A percentile compares a stretch with the other conserved stretches of the same genome.
phyloP scores from a whole-genome alignment of 75 land plant genomes.

The Pinus albicaulis region DNA sequence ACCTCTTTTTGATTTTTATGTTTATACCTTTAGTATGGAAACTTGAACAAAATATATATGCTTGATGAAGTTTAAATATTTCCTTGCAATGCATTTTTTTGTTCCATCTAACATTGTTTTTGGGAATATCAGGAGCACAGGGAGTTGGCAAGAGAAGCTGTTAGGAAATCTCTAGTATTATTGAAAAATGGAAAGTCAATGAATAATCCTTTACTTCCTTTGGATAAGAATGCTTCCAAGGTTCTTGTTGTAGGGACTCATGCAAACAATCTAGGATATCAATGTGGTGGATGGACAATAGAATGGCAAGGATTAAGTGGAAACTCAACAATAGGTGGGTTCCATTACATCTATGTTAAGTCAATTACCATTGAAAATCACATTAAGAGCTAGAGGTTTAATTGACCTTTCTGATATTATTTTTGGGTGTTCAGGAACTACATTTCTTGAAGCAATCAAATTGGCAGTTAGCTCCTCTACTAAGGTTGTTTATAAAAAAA shows the following conservation, averaged over 20 bases:
- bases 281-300: slow-evolving; percentile 93
- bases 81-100: too few species aligned
- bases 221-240: slow-evolving; percentile 51
- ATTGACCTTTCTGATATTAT: neutral
- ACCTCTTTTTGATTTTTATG: too few species aligned
- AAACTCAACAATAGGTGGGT: slow-evolving; percentile 57
- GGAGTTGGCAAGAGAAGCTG: slow-evolving; percentile 82
- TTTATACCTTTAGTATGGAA: too few species aligned
- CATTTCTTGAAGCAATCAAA: slow-evolving; percentile 41
- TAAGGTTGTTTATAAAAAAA: slow-evolving; percentile 35
- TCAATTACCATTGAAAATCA: neutral
- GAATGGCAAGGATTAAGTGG: slow-evolving; percentile 72
- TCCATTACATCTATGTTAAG: neutral
- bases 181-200: slow-evolving; percentile 59
- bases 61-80: too few species aligned
- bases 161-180: slow-evolving; percentile 83
- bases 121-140: slow-evolving; percentile 55
- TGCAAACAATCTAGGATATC: slow-evolving; percentile 73
- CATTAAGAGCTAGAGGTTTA: neutral
- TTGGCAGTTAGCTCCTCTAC: slow-evolving; percentile 34
- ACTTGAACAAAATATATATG: too few species aligned
- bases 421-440: slow-evolving; percentile 34
- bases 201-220: slow-evolving; percentile 40
- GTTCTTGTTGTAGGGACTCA: slow-evolving; percentile 91
- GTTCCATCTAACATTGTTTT: neutral